A percentile compares a stretch with the other conserved stretches of the same genome.
These are phyloP conservation scores for Euphorbia lathyris DNA, from an alignment of 345 rosid species.

Conservation along the genomic window DNA sequence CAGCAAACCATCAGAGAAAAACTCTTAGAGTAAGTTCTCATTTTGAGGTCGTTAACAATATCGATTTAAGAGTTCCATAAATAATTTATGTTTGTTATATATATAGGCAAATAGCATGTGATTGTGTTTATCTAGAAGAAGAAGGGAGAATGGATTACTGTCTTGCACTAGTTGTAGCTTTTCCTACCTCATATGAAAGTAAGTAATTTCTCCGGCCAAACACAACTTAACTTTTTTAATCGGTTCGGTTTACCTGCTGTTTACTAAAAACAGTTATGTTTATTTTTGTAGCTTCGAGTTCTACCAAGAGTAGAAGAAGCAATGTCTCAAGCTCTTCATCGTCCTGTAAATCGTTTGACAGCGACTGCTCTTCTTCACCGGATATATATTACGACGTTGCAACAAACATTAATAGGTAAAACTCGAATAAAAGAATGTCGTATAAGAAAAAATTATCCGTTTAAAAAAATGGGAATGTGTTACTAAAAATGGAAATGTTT, in stretches of 20 bases:
- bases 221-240: neutral
- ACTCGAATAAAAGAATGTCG: neutral
- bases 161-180: constrained; percentile 47
- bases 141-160: constrained; percentile 58
- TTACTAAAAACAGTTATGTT: too few species aligned
- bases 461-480: too few species aligned
- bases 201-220: neutral
- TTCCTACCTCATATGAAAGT: neutral
- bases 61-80: too few species aligned
- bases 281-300: constrained; percentile 26
- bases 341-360: constrained; percentile 1
- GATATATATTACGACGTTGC: constrained; percentile 16
- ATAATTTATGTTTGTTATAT: neutral
- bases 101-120: constrained; percentile 54
- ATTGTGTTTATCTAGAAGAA: constrained; percentile 52
- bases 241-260: too few species aligned
- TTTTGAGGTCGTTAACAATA: too few species aligned
- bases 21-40: constrained; percentile 33
- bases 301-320: constrained; percentile 13
- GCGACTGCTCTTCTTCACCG: constrained; percentile 19
- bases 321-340: neutral
- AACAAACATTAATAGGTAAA: constrained; percentile 29
- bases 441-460: neutral
- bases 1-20: constrained; percentile 38
- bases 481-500: too few species aligned